phyloP scores from a whole-genome alignment of 371 early-diverging fungal species.

The Ordospora pajunii region DNA sequence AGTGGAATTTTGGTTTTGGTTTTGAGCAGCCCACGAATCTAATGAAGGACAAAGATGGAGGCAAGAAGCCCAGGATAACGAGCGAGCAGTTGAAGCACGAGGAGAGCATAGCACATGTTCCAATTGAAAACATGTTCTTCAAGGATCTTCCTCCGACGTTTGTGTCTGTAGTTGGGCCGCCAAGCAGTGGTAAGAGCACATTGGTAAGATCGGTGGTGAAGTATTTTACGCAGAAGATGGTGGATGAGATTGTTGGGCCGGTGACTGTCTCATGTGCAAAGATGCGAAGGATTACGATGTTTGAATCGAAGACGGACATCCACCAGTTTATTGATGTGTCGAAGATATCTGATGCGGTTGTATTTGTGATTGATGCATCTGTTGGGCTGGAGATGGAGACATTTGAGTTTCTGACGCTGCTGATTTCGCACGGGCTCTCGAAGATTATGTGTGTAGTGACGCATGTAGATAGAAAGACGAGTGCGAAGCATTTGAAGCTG shows the following conservation, averaged over 20 bases:
- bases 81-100: constrained; percentile 5
- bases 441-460: constrained; percentile 64
- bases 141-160: constrained; percentile 55
- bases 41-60: neutral
- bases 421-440: constrained; percentile 90
- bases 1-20: neutral
- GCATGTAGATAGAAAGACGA: constrained; percentile 13
- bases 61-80: neutral
- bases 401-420: constrained; percentile 89
- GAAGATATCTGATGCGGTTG: constrained; percentile 88
- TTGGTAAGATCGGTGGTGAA: constrained; percentile 45
- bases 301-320: constrained; percentile 65
- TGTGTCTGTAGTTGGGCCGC: constrained; percentile 50
- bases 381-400: constrained; percentile 94
- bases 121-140: constrained; percentile 51
- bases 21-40: neutral
- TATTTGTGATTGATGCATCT: constrained; percentile 83
- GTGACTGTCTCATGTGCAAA: constrained; percentile 46
- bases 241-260: constrained; percentile 31
- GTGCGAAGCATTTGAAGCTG: constrained; percentile 32
- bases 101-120: constrained; percentile 19
- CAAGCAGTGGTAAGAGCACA: constrained; percentile 51
- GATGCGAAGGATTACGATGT: constrained; percentile 43
- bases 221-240: constrained; percentile 36
- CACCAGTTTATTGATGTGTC: constrained; percentile 89